Conservation (phyloP, 176 grass and related monocot genomes). For the Tuctoria greenei region DNA sequence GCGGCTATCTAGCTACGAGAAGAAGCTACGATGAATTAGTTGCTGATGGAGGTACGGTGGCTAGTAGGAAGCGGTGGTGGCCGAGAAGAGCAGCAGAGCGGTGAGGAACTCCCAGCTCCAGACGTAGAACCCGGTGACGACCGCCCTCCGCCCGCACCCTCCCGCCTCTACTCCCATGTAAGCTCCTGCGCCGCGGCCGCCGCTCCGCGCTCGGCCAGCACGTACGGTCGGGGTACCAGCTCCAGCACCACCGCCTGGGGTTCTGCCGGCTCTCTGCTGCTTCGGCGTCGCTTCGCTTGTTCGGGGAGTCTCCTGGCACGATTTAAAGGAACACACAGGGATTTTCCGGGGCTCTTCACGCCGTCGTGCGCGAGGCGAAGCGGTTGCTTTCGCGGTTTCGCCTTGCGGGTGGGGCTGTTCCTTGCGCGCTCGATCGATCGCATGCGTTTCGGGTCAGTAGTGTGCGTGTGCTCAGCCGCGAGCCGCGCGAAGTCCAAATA, state of each 20-base stretch:
- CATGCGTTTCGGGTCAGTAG: background rate
- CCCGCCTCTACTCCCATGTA: slow-evolving; percentile 67
- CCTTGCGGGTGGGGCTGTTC: background rate
- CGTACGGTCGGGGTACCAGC: background rate
- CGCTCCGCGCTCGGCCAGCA: background rate
- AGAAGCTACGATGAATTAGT: background rate
- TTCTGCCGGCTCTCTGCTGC: no score
- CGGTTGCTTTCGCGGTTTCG: slow-evolving; percentile 37
- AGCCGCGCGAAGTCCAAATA: slow-evolving; percentile 30
- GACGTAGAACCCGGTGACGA: slow-evolving; percentile 84
- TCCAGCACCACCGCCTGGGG: background rate
- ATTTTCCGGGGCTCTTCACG: background rate
- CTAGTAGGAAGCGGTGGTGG: slow-evolving; percentile 23
- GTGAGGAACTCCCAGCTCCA: slow-evolving; percentile 96
- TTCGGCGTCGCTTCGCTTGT: background rate
- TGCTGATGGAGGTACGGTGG: background rate
- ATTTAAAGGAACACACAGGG: slow-evolving; percentile 34
- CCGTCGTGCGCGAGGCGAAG: slow-evolving; percentile 13
- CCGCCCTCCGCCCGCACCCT: slow-evolving; percentile 46
- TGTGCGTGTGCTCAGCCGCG: background rate
- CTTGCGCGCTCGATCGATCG: background rate
- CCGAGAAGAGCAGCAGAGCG: slow-evolving; percentile 86
- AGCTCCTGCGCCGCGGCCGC: slow-evolving; percentile 3
- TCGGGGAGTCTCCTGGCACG: background rate
- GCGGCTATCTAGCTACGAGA: background rate